Conservation (phyloP, 164 flowering plant species). For the Sedum album region DNA sequence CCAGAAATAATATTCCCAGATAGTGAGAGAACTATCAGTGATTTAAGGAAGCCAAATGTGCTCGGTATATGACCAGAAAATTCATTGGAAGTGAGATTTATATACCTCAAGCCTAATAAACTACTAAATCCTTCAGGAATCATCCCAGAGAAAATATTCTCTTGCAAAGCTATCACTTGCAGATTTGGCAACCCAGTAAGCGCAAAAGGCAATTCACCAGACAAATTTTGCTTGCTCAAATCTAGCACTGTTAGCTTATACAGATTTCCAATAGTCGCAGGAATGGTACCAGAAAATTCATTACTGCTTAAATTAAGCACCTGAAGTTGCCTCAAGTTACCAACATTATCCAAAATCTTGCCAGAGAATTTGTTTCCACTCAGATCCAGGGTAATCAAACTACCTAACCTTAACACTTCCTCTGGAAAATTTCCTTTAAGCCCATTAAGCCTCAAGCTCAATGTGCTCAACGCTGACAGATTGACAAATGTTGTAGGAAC, state of each 20-base stretch:
- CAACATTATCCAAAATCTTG: conserved; percentile 23
- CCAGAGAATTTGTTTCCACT: conserved; percentile 47
- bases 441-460: conserved; percentile 32
- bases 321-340: conserved; percentile 25
- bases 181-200: conserved; percentile 47
- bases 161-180: conserved; percentile 45
- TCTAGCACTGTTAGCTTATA: conserved; percentile 37
- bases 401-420: conserved; percentile 25
- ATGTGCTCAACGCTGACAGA: conserved; percentile 34
- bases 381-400: conserved; percentile 29
- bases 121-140: conserved; percentile 64
- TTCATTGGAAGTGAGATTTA: conserved; percentile 44
- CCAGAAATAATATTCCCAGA: conserved; percentile 41
- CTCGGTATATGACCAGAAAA: conserved; percentile 43
- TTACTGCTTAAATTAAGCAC: conserved; percentile 44
- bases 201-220: conserved; percentile 47
- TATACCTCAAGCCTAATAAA: conserved; percentile 28
- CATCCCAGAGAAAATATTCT: conserved; percentile 40
- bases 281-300: conserved; percentile 38
- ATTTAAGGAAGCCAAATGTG: conserved; percentile 45
- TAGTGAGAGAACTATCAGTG: conserved; percentile 37
- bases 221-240: conserved; percentile 44
- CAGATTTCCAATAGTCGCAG: conserved; percentile 37
- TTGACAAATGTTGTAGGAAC: conserved; percentile 24
- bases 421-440: conserved; percentile 39